Evolutionary conservation across 805 yeast species (phyloP).

Genomic region (Saccharomyces jurei): DNA sequence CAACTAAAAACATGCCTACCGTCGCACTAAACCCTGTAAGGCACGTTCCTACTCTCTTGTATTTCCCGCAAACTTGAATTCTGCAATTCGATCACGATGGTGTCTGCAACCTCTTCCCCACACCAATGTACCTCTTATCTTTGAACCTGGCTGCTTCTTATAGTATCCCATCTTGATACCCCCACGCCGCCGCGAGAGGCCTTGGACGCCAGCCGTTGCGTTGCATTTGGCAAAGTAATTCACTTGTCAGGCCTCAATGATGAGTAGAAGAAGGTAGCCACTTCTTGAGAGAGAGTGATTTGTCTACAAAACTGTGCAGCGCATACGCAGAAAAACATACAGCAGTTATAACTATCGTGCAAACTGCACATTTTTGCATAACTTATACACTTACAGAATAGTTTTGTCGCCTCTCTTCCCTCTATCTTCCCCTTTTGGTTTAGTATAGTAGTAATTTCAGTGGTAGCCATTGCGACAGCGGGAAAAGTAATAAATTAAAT

Average conservation of each 20-base stretch:
- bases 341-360: neutral
- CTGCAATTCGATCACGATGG: neutral
- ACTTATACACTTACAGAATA: neutral
- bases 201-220: neutral
- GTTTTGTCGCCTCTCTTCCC: slow-evolving; percentile 1
- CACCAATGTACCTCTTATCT: neutral
- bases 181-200: neutral
- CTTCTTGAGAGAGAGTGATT: neutral
- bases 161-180: neutral
- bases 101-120: neutral
- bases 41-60: neutral
- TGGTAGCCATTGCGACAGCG: neutral
- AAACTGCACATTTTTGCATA: neutral
- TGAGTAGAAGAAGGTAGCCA: neutral
- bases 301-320: neutral
- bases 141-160: neutral
- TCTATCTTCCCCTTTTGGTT: slow-evolving; percentile 1
- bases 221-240: neutral
- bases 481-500: neutral
- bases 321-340: neutral
- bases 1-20: neutral
- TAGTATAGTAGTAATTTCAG: slow-evolving; percentile 2
- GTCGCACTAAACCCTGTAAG: neutral
- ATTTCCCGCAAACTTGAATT: neutral
- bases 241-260: neutral